Evolutionary conservation across 768 basidiomycete genomes (phyloP), one percentile per base, ranked within the genome.

Genomic region (Lanmaoa rubissima): DNA sequence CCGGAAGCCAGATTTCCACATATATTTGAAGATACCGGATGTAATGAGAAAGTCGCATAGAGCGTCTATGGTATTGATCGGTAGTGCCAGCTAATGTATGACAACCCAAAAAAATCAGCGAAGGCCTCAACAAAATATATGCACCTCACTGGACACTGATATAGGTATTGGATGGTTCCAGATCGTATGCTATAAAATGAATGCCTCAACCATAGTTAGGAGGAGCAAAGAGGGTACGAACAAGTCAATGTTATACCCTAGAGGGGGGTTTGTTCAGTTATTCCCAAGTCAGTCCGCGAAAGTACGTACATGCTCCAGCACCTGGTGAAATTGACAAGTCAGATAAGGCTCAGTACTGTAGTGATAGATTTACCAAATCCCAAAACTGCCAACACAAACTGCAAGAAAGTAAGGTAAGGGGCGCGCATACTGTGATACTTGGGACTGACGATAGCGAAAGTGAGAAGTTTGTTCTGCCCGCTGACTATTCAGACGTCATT

Each of bases 1-100:
- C 19, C 43, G 57, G 40, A 61, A 55, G 19, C 51, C 51, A 34
- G 61, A 53, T 42, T 17, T 53, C 61, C 61, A 62, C 51, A 62
- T 41, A 28, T 62, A 62, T 41, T 62, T 62, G 36, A 62, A 38
- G 45, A 53, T 40, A 10, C 36, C 34, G 5, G 1, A 35, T 32
- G 55, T 51, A 34, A 60, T 60, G 42, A 62, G n/a, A 28, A 62
- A n/a, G 35, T 60, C 54, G 16, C 61, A 56, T 5, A 54, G 1
- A 14, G 41, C 47, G 40, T 44, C 48, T n/a, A 55, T 14, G 12
- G 4, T 6, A 7, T 4, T 4, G 26, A 28, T 28, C 4, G 26
- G 26, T 6, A 28, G 6, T 28, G 6, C 6, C 6, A 28, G 26
- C 26, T 28, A 7, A 28, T 6, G 26, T 28, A 28, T 28, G 6